A percentile compares a stretch with the other conserved stretches of the same genome.
phyloP scores from a whole-genome alignment of 345 rosid genomes.

The Cardiospermum halicacabum region DNA sequence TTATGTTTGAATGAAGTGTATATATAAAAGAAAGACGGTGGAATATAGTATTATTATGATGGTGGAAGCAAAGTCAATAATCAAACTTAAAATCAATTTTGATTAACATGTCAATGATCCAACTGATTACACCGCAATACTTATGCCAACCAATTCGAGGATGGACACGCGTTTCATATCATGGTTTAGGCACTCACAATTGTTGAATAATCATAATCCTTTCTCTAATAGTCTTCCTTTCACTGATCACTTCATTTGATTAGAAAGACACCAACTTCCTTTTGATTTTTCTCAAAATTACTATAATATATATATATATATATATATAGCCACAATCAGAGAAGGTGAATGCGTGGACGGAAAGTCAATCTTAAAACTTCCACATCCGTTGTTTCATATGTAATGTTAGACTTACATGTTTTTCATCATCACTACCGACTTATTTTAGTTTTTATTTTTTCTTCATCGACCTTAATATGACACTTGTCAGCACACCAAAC shows the following conservation, averaged over 20 bases:
- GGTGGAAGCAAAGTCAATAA: conserved; percentile 5
- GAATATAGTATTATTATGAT: background rate
- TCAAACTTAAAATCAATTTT: background rate
- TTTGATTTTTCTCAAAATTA: no score
- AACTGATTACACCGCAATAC: background rate
- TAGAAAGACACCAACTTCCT: background rate
- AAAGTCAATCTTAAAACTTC: conserved; percentile 18
- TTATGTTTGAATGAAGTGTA: background rate
- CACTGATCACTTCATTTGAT: conserved; percentile 17
- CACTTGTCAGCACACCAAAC: background rate
- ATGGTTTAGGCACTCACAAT: conserved; percentile 12
- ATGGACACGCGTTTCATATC: background rate
- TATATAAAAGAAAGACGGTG: conserved; percentile 11
- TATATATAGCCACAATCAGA: conserved; percentile 12
- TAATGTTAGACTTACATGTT: no score
- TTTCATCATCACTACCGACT: conserved; percentile 24
- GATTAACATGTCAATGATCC: conserved; percentile 1
- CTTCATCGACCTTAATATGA: background rate
- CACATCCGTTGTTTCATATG: background rate
- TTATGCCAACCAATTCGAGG: conserved; percentile 1
- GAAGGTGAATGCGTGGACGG: conserved; percentile 34
- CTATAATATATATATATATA: no score
- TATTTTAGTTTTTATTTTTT: background rate
- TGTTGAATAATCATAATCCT: conserved; percentile 2
- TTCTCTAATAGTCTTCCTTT: background rate